Base-by-base conservation (phyloP, 441 rosid species). In the Adansonia madagascariensis region DNA sequence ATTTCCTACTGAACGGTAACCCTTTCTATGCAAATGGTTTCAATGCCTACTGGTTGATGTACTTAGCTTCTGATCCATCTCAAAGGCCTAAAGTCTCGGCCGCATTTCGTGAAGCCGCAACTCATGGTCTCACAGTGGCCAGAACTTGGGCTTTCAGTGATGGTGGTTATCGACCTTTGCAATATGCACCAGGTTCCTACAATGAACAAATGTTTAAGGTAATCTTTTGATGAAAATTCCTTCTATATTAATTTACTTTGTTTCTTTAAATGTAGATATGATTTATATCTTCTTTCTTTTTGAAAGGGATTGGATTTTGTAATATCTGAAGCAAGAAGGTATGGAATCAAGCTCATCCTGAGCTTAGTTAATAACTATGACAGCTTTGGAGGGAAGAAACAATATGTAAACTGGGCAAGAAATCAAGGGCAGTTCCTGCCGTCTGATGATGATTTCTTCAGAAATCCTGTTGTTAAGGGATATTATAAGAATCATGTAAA, bases 131-230 rank as follows among this genome's bases (percentile, higher is more conserved):
- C 78, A 83, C 95, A 0, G 86, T 95, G 4, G 96, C 92, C 44
- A 87, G 99, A 82, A 91, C 97, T 55, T 95, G 98, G 99, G 98
- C 97, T 67, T 95, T 95, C 75, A 95, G 96, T 75, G 99, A 93
- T 62, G 99, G 96, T 35, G 99, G 98, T 61, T 95, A 88, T 74
- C 82, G 92, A 62, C 89, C 99, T 70, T 87, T 95, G 7, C 99
- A 95, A 88, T 81, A 64, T 75, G 80, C 94, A 27, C 99, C 99
- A 63, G 99, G 98, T 71, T 85, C 91, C 81, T 95, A 95, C 83
- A 92, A 92, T 79, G 92, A 93, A 5, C 86, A 89, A 70, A 90
- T 85, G 92, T 95, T 95, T 79, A 87, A 88, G 99, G 99, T 93
- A 31, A 15, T 72, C 70, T 35, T 2, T 44, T 39, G 15, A 11